Conservation (phyloP, 768 basidiomycete genomes). For the Trametes elegans region DNA sequence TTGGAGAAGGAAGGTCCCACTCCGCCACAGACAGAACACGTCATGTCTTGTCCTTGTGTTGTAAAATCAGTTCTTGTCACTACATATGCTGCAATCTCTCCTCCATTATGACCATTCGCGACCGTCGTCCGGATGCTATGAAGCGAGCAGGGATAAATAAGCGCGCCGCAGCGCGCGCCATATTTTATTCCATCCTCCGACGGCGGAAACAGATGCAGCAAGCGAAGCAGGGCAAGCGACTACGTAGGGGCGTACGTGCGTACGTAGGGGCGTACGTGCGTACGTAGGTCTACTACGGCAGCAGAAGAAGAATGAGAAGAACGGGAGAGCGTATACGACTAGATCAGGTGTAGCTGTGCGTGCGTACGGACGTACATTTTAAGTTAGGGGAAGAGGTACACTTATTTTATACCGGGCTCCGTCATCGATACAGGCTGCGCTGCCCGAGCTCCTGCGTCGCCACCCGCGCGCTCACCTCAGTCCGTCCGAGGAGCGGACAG, state of each 20-base stretch:
- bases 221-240: background rate
- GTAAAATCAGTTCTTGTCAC: background rate
- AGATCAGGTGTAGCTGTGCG: background rate
- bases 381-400: background rate
- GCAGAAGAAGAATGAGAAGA: too few relatives aligned
- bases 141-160: background rate
- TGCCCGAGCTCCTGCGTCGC: too few relatives aligned
- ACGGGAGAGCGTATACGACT: background rate
- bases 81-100: too few relatives aligned
- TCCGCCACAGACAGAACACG: too few relatives aligned
- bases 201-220: conserved; percentile 3
- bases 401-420: conserved; percentile 3
- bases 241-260: background rate
- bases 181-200: conserved; percentile 16
- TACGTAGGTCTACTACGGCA: background rate
- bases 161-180: background rate
- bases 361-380: background rate
- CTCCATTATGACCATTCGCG: background rate
- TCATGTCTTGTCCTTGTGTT: too few relatives aligned
- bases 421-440: background rate
- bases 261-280: background rate
- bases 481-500: too few relatives aligned
- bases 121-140: background rate
- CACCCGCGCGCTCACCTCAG: too few relatives aligned
- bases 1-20: background rate